These are phyloP conservation scores for Apiospora rasikravindrae DNA, from an alignment of 2,329 filamentous ascomycete species.

Conservation along the genomic window DNA sequence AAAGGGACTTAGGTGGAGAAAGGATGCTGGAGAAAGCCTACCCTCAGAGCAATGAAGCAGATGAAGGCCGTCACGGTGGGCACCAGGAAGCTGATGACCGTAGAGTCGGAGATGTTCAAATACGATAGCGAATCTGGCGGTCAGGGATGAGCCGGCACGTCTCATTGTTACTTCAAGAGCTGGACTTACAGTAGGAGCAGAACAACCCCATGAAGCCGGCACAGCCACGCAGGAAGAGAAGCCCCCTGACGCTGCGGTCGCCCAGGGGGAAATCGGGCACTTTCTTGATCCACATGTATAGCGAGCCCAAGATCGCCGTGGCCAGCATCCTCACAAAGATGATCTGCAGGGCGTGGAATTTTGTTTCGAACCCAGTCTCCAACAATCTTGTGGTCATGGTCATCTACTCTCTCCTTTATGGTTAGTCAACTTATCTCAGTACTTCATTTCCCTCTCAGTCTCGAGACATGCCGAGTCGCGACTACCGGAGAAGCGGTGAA, in stretches of 20 bases:
- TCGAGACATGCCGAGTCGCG: too few relatives aligned
- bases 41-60: constrained; percentile 60
- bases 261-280: constrained; percentile 69
- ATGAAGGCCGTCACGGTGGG: constrained; percentile 71
- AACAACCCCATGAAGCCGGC: constrained; percentile 71
- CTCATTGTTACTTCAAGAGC: not conserved
- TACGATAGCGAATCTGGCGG: constrained; percentile 59
- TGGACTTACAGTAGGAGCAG: constrained; percentile 51
- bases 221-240: constrained; percentile 68
- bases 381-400: constrained; percentile 46
- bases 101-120: constrained; percentile 78
- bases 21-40: constrained; percentile 24
- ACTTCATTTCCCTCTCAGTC: not conserved
- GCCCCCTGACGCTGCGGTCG: constrained; percentile 61
- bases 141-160: not conserved
- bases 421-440: not conserved
- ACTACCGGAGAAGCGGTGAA: not conserved
- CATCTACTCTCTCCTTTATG: constrained; percentile 40
- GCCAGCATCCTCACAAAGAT: constrained; percentile 50
- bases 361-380: constrained; percentile 40
- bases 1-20: not conserved
- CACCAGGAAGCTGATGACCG: constrained; percentile 79
- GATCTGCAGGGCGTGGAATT: constrained; percentile 48
- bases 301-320: constrained; percentile 42
- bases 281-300: constrained; percentile 48